phyloP scores from a whole-genome alignment of 2,329 filamentous ascomycete genomes.

The Fusarium fujikuroi region DNA sequence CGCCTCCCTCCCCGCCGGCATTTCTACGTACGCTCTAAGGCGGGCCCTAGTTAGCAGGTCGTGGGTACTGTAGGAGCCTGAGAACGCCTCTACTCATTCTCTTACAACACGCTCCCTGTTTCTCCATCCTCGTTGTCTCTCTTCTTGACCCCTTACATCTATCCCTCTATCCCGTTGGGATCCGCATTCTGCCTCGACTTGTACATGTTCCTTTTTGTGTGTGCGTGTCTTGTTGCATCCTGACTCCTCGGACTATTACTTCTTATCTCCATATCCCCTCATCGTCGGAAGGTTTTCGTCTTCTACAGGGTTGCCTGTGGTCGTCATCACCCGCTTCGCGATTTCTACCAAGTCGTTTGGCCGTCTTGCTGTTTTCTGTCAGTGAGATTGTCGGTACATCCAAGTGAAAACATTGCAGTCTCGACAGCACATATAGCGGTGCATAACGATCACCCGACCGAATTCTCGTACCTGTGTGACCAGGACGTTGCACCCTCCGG shows the following conservation, averaged over 20 bases:
- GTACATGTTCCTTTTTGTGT: constrained; percentile 24
- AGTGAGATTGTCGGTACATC: constrained; percentile 32
- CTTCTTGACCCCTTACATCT: constrained; percentile 27
- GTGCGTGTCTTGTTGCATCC: constrained; percentile 5
- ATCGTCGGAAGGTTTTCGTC: constrained; percentile 20
- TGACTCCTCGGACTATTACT: constrained; percentile 25
- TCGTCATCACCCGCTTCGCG: constrained; percentile 39
- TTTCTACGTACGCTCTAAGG: constrained; percentile 41
- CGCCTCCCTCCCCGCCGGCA: constrained; percentile 44
- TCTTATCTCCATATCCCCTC: constrained; percentile 38
- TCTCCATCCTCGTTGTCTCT: constrained; percentile 32
- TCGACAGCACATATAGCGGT: constrained; percentile 26
- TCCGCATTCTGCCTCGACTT: constrained; percentile 32
- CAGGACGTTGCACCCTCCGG: constrained; percentile 16
- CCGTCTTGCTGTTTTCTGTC: constrained; percentile 44
- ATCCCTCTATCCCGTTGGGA: constrained; percentile 29
- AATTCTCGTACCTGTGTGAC: constrained; percentile 39
- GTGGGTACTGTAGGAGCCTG: constrained; percentile 34
- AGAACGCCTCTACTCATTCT: constrained; percentile 41
- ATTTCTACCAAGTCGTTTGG: constrained; percentile 24
- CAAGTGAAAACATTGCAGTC: constrained; percentile 28
- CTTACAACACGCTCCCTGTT: constrained; percentile 35
- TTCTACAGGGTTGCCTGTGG: constrained; percentile 27
- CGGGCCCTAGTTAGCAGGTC: constrained; percentile 30
- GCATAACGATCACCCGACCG: constrained; percentile 32